Conservation (phyloP, 140 eudicot genomes). For the Anethum foeniculum region DNA sequence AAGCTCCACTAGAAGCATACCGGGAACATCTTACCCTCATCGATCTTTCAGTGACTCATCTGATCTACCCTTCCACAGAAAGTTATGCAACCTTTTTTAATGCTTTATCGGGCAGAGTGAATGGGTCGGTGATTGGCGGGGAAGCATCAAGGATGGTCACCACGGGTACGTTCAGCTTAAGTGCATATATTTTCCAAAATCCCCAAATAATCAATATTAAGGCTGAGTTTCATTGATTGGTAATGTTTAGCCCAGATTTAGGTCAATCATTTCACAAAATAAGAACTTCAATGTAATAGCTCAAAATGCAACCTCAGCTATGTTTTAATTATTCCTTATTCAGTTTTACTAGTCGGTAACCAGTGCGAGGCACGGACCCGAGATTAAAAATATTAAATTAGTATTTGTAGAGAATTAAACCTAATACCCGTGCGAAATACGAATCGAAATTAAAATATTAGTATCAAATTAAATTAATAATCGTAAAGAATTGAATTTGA, state of each 20-base stretch:
- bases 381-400: no score
- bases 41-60: neutral
- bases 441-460: no score
- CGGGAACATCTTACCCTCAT: neutral
- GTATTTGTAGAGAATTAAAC: no score
- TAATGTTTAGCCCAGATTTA: neutral
- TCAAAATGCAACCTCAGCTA: neutral
- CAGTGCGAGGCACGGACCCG: no score
- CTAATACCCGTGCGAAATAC: no score
- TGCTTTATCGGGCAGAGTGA: neutral
- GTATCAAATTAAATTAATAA: no score
- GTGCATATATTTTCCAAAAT: neutral
- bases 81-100: neutral
- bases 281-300: neutral
- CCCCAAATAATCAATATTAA: neutral
- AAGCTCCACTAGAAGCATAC: neutral
- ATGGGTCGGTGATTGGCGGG: neutral
- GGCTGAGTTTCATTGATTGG: neutral
- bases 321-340: neutral
- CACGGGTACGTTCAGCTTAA: neutral
- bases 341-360: no score
- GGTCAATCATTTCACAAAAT: neutral
- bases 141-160: neutral
- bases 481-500: no score
- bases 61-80: neutral